Evolutionary conservation across 148 eudicot species (phyloP), one percentile per base, ranked within the genome.

Genomic region (Fagopyrum esculentum): DNA sequence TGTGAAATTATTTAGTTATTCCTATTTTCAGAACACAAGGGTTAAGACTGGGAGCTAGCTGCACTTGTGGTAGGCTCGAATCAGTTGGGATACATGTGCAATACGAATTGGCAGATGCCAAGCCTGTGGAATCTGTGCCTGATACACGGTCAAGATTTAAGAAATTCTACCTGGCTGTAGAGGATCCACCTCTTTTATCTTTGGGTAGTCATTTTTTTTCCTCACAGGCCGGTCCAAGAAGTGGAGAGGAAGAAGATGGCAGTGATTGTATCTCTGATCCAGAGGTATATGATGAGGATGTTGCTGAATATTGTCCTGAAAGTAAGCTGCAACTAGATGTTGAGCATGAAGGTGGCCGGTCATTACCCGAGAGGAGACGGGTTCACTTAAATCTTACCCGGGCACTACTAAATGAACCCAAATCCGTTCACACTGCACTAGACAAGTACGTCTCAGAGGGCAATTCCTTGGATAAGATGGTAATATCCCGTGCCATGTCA

Each of bases 361-460:
- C 54, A 71, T 77, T 19, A 48, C n/a, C 66, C 30, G 48, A 11
- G 35, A 77, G 70, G 55, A 75, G 52, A 55, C 22, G 13, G 55
- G 76, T 9, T 40, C 64, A 45, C 66, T 81, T 83, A 0, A 74
- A 22, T 74, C 68, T 95, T 76, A 72, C 75, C 26, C 77, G 76
- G 77, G 76, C 81, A 68, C 55, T 95, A 17, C 4, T 84, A 47
- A 77, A 76, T 19, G 87, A 87, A 75, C 75, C 74, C 47, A 66
- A 56, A 5, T 79, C 90, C 56, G 54, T 91, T 50, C 71, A 75
- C 22, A 82, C 43, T 64, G 80, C 75, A 77, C 73, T 90, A 81
- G 87, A 87, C 64, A 89, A 87, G 63, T 87, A 89, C 84, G 80
- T 86, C 76, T 83, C 84, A 59, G 87, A 85, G 48, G 92, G 83